A percentile compares a stretch with the other conserved stretches of the same genome.
phyloP scores from a whole-genome alignment of 2,329 filamentous ascomycete species.

The Rhinocladiella similis region DNA sequence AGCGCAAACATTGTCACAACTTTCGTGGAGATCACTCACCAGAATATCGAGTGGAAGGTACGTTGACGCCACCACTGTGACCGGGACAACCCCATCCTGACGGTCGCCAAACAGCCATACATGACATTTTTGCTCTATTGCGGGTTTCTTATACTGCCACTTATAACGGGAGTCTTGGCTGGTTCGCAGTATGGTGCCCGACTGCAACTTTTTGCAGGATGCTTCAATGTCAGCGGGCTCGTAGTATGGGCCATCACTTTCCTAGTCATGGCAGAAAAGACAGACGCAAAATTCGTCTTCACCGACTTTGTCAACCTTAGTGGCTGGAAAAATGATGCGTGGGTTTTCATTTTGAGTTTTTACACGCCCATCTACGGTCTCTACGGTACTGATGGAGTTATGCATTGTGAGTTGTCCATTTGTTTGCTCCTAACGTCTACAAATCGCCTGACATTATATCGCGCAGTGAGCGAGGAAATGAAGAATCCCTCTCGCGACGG shows the following conservation, averaged over 20 bases:
- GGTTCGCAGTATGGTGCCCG: background rate
- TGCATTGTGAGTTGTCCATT: slow-evolving; percentile 53
- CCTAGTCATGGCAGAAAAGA: slow-evolving; percentile 11
- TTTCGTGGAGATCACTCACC: slow-evolving; percentile 3
- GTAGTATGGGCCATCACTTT: slow-evolving; percentile 6
- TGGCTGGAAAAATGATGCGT: slow-evolving; percentile 45
- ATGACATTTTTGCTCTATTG: slow-evolving; percentile 4
- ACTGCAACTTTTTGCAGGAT: background rate
- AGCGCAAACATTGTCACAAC: slow-evolving; percentile 5
- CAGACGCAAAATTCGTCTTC: slow-evolving; percentile 51
- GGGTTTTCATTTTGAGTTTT: slow-evolving; percentile 61
- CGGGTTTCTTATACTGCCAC: slow-evolving; percentile 1
- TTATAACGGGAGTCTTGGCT: background rate
- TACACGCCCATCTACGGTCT: slow-evolving; percentile 67
- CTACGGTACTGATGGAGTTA: slow-evolving; percentile 63
- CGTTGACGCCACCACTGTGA: background rate
- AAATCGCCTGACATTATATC: background rate
- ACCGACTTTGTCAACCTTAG: slow-evolving; percentile 52
- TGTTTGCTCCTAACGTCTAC: no score
- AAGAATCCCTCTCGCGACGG: slow-evolving; percentile 55
- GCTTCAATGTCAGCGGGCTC: background rate
- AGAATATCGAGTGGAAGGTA: slow-evolving; percentile 1
- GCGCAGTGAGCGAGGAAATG: slow-evolving; percentile 2
- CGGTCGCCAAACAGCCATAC: background rate
- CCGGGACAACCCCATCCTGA: background rate